A percentile compares a stretch with the other conserved stretches of the same genome.
Evolutionary conservation across 805 yeast genomes (phyloP).

Genomic region (Candida tammaniensis): DNA sequence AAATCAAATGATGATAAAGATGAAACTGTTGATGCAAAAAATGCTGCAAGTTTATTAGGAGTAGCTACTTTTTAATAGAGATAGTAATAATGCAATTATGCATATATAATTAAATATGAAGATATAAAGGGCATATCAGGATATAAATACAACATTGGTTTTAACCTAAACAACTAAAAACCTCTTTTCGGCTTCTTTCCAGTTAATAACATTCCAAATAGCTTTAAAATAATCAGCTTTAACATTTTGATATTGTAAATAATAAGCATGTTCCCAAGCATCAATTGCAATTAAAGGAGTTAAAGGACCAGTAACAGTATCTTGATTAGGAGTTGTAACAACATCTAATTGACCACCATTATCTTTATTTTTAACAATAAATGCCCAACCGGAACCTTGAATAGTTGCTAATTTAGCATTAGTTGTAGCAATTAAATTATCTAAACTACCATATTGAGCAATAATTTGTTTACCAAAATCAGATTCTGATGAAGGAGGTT

Average conservation of each 20-base stretch:
- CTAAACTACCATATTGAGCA: constrained; percentile 45
- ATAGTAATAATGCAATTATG: too few relatives aligned
- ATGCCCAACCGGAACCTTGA: constrained; percentile 57
- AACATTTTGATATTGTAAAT: constrained; percentile 51
- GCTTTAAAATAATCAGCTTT: constrained; percentile 50
- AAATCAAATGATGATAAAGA: constrained; percentile 26
- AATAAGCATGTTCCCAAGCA: constrained; percentile 56
- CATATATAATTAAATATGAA: background rate
- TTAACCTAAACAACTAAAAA: constrained; percentile 19
- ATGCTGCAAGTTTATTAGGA: constrained; percentile 81
- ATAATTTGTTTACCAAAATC: constrained; percentile 37
- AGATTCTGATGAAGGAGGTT: constrained; percentile 45
- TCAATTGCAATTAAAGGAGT: constrained; percentile 49
- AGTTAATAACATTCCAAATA: constrained; percentile 49
- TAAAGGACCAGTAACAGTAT: constrained; percentile 42
- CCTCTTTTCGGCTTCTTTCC: constrained; percentile 50
- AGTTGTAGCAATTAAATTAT: constrained; percentile 38
- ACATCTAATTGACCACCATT: constrained; percentile 43
- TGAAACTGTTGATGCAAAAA: constrained; percentile 62
- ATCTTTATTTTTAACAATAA: constrained; percentile 45
- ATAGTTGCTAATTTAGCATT: constrained; percentile 45
- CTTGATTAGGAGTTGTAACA: constrained; percentile 47
- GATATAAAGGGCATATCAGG: background rate
- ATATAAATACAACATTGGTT: too few relatives aligned
- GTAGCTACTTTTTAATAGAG: constrained; percentile 66